A percentile compares a stretch with the other conserved stretches of the same genome.
These are phyloP conservation scores for Triticum timopheevii DNA, from an alignment of 176 grass and related monocot species.

Conservation along the genomic window DNA sequence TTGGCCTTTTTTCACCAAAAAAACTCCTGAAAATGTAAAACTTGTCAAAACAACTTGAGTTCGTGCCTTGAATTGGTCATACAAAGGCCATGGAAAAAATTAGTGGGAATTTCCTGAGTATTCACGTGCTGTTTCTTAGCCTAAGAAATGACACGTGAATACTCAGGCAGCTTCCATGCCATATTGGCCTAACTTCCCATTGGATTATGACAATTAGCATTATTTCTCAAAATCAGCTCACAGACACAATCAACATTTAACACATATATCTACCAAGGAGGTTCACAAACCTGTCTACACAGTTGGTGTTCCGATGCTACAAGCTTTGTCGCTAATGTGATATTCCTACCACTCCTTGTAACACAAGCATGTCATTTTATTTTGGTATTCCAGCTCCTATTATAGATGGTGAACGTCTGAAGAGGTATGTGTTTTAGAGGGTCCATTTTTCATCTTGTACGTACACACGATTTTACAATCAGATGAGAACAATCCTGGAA, in stretches of 20 bases:
- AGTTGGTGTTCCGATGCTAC: background rate
- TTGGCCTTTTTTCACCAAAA: no score
- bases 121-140: no score
- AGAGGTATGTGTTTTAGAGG: slow-evolving; percentile 71
- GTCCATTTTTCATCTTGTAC: slow-evolving; percentile 87
- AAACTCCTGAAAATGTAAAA: no score
- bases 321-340: background rate
- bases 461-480: slow-evolving; percentile 78
- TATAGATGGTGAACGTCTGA: slow-evolving; percentile 71
- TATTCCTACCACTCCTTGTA: background rate
- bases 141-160: no score
- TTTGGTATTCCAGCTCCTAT: slow-evolving; percentile 58
- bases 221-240: background rate
- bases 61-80: no score
- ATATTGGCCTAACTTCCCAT: background rate
- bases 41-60: no score
- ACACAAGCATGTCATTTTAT: background rate
- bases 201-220: background rate
- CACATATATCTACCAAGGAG: background rate
- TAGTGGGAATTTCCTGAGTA: no score
- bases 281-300: no score
- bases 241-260: background rate
- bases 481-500: slow-evolving; percentile 94
- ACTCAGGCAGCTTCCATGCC: background rate
- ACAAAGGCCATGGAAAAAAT: no score